Base-by-base conservation (phyloP, 768 basidiomycete species). In the Pisolithus tinctorius region DNA sequence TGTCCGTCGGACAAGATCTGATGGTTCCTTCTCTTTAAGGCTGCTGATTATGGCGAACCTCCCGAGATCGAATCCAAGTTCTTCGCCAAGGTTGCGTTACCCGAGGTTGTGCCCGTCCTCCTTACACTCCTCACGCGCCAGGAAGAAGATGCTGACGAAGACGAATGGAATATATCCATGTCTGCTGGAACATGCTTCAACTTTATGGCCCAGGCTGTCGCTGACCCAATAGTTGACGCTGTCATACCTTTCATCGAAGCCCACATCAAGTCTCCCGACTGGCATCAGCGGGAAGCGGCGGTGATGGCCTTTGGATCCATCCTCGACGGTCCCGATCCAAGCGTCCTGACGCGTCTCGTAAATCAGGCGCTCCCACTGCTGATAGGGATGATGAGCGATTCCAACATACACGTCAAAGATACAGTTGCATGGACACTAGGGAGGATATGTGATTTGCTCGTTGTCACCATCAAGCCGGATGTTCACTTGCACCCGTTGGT, bases 161-260 rank as follows among this genome's bases (percentile, higher is more conserved):
- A 97, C 59, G 96, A 99, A 66, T 99, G 96, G 96, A 95, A 95
- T 62, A 83, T 95, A 39, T 86, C 93, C 14, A 97, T 97, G 95
- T 92, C 95, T 17, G 94, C 92, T 9, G 92, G 87, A 20, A 94
- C 91, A 2, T 96, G 93, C 67, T 76, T 99, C 48, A 75, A 82
- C 20, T 84, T 93, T 48, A 82, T 97, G 55, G 92, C 96, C 0
- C 84, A 86, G 52, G 90, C 93, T 27, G 92, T 97, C 10, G 80
- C 88, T 50, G 95, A 99, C 64, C 74, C 80, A 11, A 88, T 99
- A 57, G 95, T 99, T 9, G 83, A 88, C 1, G 84, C 85, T 6
- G 90, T 97, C 47, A 94, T 99, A 49, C 95, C 96, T 7, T 99
- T 97, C 77, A 97, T 99, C 61, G 96, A 98, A 71, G 84, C 84